Evolutionary conservation across 768 basidiomycete species (phyloP).

Genomic region (Auriscalpium microsporum): DNA sequence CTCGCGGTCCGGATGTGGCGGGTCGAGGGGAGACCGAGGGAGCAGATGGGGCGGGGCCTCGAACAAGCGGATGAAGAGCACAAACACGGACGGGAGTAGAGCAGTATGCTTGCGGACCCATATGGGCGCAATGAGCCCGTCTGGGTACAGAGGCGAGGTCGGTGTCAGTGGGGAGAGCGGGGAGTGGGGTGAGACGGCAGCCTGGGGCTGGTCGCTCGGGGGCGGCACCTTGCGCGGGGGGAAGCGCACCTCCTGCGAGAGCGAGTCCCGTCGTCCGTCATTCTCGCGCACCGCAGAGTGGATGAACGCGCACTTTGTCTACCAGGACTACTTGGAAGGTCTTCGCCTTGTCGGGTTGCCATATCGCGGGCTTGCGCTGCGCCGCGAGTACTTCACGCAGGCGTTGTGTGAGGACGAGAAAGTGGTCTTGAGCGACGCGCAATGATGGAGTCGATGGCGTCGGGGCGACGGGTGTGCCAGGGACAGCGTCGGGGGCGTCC

Average conservation of each 20-base stretch:
- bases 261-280: neutral
- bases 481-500: slow-evolving; percentile 24
- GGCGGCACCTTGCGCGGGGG: slow-evolving; percentile 74
- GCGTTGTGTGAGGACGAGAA: slow-evolving; percentile 46
- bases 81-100: slow-evolving; percentile 87
- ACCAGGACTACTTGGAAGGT: slow-evolving; percentile 81
- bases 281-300: neutral
- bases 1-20: slow-evolving; percentile 41
- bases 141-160: slow-evolving; percentile 84
- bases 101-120: slow-evolving; percentile 96
- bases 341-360: slow-evolving; percentile 64
- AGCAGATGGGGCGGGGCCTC: slow-evolving; percentile 44
- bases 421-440: slow-evolving; percentile 45
- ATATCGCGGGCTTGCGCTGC: slow-evolving; percentile 58
- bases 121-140: slow-evolving; percentile 94
- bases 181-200: slow-evolving; percentile 52
- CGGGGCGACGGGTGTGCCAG: slow-evolving; percentile 14
- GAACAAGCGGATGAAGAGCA: slow-evolving; percentile 79
- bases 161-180: slow-evolving; percentile 90
- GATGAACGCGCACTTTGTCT: slow-evolving; percentile 44
- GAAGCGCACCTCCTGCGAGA: slow-evolving; percentile 56
- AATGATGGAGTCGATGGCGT: slow-evolving; percentile 18
- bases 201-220: slow-evolving; percentile 47
- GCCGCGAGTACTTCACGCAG: slow-evolving; percentile 62
- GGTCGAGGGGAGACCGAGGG: slow-evolving; percentile 45